phyloP scores from a whole-genome alignment of 805 yeast species.

The Schizosaccharomyces octosporus region DNA sequence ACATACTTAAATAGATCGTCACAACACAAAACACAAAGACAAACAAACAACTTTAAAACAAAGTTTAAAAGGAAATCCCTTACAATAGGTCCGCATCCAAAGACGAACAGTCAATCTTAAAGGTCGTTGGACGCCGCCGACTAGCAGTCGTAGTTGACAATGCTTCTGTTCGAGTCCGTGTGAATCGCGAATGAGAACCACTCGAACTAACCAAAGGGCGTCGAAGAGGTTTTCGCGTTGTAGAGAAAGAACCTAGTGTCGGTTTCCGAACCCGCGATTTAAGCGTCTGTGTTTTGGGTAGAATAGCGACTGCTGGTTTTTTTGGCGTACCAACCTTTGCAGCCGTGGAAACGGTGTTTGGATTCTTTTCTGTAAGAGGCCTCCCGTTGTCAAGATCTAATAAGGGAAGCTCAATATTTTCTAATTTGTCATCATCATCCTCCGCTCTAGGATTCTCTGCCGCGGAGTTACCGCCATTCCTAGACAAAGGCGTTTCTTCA shows the following conservation, averaged over 20 bases:
- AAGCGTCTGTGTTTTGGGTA: too few relatives aligned
- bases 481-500: too few relatives aligned
- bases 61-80: neutral
- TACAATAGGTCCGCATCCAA: neutral
- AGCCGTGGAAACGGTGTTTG: neutral
- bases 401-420: neutral
- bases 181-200: neutral
- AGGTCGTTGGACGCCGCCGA: neutral
- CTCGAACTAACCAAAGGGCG: neutral
- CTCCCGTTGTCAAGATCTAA: neutral
- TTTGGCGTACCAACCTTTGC: too few relatives aligned
- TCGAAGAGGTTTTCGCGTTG: neutral
- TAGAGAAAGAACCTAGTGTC: neutral
- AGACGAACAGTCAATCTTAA: neutral
- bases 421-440: too few relatives aligned
- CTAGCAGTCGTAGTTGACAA: neutral
- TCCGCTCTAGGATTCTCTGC: too few relatives aligned
- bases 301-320: too few relatives aligned
- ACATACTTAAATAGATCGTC: too few relatives aligned
- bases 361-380: neutral
- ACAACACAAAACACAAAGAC: neutral
- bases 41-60: neutral
- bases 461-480: too few relatives aligned
- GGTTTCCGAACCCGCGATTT: too few relatives aligned
- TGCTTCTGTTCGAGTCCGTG: neutral